These are phyloP conservation scores for Microbotryomycetes sp. DNA, from an alignment of 1,284 basidiomycete genomes.

Conservation along the genomic window DNA sequence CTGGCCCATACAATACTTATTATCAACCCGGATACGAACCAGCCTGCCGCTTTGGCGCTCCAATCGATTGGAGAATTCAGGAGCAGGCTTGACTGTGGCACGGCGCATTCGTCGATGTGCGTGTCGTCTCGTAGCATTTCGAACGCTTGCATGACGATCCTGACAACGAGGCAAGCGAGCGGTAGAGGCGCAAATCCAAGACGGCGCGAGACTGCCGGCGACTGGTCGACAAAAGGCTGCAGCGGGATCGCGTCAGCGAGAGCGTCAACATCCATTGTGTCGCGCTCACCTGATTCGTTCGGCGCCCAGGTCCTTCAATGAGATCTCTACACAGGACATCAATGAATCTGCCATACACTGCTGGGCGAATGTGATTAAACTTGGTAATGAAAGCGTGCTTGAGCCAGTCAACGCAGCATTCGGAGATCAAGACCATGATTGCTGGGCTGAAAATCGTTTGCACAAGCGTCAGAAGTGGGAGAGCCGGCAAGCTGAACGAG, in stretches of 20 bases:
- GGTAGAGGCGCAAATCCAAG: conserved; percentile 91
- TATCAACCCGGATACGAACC: conserved; percentile 56
- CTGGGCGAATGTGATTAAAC: conserved; percentile 73
- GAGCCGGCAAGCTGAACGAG: conserved; percentile 15
- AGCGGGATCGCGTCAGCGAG: conserved; percentile 36
- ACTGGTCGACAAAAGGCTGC: conserved; percentile 89
- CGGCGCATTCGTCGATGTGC: conserved; percentile 41
- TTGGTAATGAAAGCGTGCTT: conserved; percentile 99
- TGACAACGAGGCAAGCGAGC: conserved; percentile 79
- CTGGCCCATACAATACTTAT: conserved; percentile 70
- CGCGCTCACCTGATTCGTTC: conserved; percentile 46
- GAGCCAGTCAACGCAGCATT: conserved; percentile 95
- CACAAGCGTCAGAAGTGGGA: conserved; percentile 45
- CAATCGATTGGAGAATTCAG: not conserved
- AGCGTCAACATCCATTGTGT: not conserved
- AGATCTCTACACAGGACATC: conserved; percentile 95
- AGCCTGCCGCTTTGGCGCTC: conserved; percentile 45
- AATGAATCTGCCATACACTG: conserved; percentile 89
- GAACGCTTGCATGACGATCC: conserved; percentile 73
- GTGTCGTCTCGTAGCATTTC: conserved; percentile 51
- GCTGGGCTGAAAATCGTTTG: conserved; percentile 93
- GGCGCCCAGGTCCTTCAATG: conserved; percentile 60
- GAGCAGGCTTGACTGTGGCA: conserved; percentile 2
- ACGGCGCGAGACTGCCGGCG: conserved; percentile 84
- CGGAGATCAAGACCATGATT: conserved; percentile 79